Evolutionary conservation across 768 basidiomycete species (phyloP).

Genomic region (Steccherinum ochraceum): DNA sequence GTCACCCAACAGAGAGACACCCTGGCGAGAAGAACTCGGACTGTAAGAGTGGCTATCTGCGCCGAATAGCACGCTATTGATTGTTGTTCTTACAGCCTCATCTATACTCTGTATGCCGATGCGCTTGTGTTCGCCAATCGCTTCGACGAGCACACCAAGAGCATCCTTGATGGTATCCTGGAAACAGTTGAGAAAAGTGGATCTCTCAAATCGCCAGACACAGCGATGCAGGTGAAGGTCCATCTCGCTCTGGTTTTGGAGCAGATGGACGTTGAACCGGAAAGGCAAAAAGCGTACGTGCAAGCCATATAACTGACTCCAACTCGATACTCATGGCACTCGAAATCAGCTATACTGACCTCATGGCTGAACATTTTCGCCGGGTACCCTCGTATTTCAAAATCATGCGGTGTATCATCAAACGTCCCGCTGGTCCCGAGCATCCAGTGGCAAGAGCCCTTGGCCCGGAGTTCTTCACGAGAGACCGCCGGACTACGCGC

Average conservation of each 20-base stretch:
- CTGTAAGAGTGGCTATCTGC: no score
- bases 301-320: neutral
- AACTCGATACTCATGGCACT: neutral
- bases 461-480: slow-evolving; percentile 16
- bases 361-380: slow-evolving; percentile 17
- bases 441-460: slow-evolving; percentile 12
- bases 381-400: neutral
- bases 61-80: no score
- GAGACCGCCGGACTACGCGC: slow-evolving; percentile 6
- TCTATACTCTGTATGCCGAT: neutral
- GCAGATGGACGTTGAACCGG: slow-evolving; percentile 7
- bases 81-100: no score
- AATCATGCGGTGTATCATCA: neutral
- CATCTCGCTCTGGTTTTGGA: slow-evolving; percentile 11
- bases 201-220: no score
- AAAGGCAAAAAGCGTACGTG: slow-evolving; percentile 12
- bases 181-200: neutral
- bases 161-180: neutral
- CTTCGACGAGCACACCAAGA: neutral
- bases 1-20: no score
- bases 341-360: slow-evolving; percentile 8
- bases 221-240: no score
- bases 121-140: neutral
- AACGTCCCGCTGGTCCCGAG: slow-evolving; percentile 2
- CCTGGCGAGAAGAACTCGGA: no score